A percentile compares a stretch with the other conserved stretches of the same genome.
These are phyloP conservation scores for Pelargonium cotyledonis DNA, from an alignment of 441 rosid genomes.

Conservation along the genomic window DNA sequence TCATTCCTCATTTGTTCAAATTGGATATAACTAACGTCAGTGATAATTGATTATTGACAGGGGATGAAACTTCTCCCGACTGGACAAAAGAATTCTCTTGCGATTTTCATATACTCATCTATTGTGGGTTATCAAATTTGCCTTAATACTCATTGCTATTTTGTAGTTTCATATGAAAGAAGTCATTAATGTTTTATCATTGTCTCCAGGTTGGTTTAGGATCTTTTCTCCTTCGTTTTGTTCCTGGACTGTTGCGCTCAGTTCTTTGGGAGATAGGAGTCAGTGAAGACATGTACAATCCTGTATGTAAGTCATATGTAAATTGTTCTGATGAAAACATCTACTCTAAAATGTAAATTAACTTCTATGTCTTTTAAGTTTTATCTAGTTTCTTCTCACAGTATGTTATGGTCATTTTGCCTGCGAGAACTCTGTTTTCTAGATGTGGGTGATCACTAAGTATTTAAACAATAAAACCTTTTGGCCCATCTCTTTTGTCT, in stretches of 20 bases:
- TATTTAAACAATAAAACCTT: not conserved
- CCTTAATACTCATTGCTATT: not conserved
- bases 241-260: constrained; percentile 52
- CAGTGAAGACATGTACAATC: constrained; percentile 87
- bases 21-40: not conserved
- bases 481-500: not conserved
- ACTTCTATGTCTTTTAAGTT: not conserved
- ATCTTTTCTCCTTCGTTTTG: constrained; percentile 64
- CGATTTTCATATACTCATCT: constrained; percentile 70
- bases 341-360: constrained; percentile 6
- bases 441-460: not conserved
- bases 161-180: constrained; percentile 5
- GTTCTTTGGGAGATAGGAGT: constrained; percentile 70
- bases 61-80: constrained; percentile 94
- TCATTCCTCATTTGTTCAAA: not conserved
- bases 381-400: not conserved
- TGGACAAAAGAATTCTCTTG: constrained; percentile 73
- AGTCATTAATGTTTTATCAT: constrained; percentile 10
- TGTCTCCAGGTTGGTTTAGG: constrained; percentile 72
- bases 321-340: not conserved
- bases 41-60: constrained; percentile 32
- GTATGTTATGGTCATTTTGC: constrained; percentile 10
- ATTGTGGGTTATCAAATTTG: constrained; percentile 37
- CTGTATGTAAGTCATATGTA: constrained; percentile 74
- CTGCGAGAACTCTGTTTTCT: not conserved